phyloP scores from a whole-genome alignment of 2,329 filamentous ascomycete genomes.

The Fusarium coffeatum region DNA sequence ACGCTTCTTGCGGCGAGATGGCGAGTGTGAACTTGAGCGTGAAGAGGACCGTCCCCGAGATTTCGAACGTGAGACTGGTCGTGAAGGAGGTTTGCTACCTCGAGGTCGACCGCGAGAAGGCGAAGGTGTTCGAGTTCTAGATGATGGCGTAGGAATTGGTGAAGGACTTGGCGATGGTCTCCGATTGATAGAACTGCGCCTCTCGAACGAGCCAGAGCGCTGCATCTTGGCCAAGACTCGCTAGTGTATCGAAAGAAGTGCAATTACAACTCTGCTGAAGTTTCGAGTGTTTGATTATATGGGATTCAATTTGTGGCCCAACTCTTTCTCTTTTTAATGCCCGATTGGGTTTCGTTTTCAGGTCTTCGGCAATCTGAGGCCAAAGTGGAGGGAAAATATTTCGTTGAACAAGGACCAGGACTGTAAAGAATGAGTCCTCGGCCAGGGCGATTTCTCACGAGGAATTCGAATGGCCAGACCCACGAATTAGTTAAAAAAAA shows the following conservation, averaged over 20 bases:
- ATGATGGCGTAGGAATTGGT: constrained; percentile 20
- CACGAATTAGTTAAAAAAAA: constrained; percentile 15
- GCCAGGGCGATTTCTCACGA: neutral
- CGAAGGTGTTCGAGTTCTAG: constrained; percentile 29
- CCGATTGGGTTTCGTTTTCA: constrained; percentile 19
- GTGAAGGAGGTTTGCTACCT: neutral
- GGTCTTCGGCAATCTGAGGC: constrained; percentile 12
- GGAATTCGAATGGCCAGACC: constrained; percentile 13
- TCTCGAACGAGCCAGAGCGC: constrained; percentile 37
- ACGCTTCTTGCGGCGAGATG: constrained; percentile 28
- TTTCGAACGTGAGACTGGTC: constrained; percentile 24
- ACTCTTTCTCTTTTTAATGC: neutral
- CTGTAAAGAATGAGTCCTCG: constrained; percentile 8
- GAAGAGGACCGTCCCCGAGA: constrained; percentile 32
- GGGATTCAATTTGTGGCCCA: constrained; percentile 5
- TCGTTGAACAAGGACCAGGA: constrained; percentile 26
- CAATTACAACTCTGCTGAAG: neutral
- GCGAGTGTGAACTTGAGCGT: constrained; percentile 40
- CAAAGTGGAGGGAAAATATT: neutral
- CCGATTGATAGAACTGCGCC: constrained; percentile 33
- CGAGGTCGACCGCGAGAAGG: constrained; percentile 32
- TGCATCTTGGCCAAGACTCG: constrained; percentile 34
- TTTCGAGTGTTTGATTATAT: constrained; percentile 13
- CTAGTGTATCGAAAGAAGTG: neutral
- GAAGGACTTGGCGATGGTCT: constrained; percentile 21